Evolutionary conservation across 2,329 filamentous ascomycete genomes (phyloP).

Genomic region (Phaeoacremonium minimum): DNA sequence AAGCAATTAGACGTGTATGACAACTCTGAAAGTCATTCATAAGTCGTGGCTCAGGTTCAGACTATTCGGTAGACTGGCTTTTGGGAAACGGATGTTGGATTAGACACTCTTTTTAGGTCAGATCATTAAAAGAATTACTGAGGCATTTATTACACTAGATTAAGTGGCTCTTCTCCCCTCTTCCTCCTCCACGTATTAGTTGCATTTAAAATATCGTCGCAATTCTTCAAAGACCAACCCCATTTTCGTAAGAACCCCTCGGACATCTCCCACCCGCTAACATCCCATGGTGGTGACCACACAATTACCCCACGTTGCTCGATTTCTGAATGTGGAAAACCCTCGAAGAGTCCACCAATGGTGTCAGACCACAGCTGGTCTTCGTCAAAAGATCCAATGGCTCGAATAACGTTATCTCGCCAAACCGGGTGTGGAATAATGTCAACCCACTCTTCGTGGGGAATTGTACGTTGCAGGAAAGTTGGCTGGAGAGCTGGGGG

Average conservation of each 20-base stretch:
- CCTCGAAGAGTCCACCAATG: constrained; percentile 36
- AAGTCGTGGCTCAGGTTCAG: too few relatives aligned
- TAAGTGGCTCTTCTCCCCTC: constrained; percentile 5
- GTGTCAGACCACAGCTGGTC: constrained; percentile 37
- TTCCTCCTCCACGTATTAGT: constrained; percentile 14
- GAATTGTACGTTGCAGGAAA: constrained; percentile 13
- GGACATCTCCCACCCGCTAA: constrained; percentile 20
- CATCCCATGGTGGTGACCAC: constrained; percentile 17
- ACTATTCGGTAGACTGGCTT: too few relatives aligned
- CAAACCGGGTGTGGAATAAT: constrained; percentile 13
- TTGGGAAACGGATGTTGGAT: too few relatives aligned
- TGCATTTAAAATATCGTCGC: constrained; percentile 16
- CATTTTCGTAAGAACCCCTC: constrained; percentile 19
- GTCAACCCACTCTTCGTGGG: constrained; percentile 18
- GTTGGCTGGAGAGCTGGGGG: constrained; percentile 18
- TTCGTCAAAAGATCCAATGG: constrained; percentile 29
- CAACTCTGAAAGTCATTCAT: too few relatives aligned
- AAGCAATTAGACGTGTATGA: too few relatives aligned
- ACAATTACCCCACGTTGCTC: constrained; percentile 23
- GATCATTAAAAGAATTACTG: neutral
- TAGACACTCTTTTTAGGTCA: neutral
- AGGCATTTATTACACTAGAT: constrained; percentile 2
- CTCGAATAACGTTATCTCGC: constrained; percentile 15
- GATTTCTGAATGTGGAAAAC: constrained; percentile 35
- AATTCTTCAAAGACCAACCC: constrained; percentile 17